Percentiles rank a stretch among this genome's conserved stretches.
These are phyloP conservation scores for Pezicula carpinea DNA, from an alignment of 2,329 filamentous ascomycete species.

Conservation along the genomic window DNA sequence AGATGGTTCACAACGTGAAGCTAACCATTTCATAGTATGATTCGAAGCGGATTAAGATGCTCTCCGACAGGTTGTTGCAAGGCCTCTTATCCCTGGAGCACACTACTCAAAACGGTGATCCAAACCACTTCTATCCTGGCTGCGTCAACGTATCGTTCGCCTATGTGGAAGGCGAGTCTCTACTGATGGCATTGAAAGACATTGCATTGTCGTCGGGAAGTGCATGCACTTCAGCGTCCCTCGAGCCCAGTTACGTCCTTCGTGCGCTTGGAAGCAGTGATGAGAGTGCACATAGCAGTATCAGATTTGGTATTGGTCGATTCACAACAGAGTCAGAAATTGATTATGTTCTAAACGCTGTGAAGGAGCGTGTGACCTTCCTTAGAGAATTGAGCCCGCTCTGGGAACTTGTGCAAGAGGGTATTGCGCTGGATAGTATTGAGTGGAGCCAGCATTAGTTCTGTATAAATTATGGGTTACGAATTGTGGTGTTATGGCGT, in stretches of 20 bases:
- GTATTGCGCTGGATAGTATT: conserved; percentile 90
- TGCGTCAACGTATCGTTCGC: conserved; percentile 98
- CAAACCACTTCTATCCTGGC: conserved; percentile 81
- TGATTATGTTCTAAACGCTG: conserved; percentile 94
- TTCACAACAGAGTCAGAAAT: conserved; percentile 96
- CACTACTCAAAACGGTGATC: conserved; percentile 84
- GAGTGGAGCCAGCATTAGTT: conserved; percentile 92
- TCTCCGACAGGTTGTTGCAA: conserved; percentile 79
- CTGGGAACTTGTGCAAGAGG: conserved; percentile 97
- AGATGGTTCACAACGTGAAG: conserved; percentile 1
- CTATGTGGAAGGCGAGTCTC: conserved; percentile 95
- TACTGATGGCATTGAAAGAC: conserved; percentile 97
- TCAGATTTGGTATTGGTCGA: conserved; percentile 92
- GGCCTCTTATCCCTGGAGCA: conserved; percentile 88
- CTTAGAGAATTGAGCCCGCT: conserved; percentile 90
- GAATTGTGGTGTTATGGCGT: background rate
- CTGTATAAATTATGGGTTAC: background rate
- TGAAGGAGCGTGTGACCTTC: conserved; percentile 85
- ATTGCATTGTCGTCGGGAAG: conserved; percentile 95
- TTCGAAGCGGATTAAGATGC: conserved; percentile 71
- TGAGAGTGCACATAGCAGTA: conserved; percentile 96
- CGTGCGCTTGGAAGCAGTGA: conserved; percentile 93
- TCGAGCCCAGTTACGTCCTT: conserved; percentile 95
- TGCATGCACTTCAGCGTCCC: conserved; percentile 92
- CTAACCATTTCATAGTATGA: conserved; percentile 66